A percentile compares a stretch with the other conserved stretches of the same genome.
Evolutionary conservation across 192 early-diverging fungal species (phyloP).

Genomic region (Coemansia sp.): DNA sequence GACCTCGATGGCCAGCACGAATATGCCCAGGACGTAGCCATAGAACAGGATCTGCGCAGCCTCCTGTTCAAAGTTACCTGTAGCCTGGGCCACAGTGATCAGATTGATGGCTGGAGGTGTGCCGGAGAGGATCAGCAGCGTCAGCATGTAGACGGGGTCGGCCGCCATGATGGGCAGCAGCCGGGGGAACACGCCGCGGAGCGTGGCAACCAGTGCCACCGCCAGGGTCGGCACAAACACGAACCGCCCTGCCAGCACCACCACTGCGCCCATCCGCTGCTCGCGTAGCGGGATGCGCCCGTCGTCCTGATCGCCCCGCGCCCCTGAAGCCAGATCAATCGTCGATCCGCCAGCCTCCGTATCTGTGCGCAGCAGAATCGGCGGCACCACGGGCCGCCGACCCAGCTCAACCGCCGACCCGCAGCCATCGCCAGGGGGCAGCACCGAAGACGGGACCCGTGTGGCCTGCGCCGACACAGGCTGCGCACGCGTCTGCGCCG

Average conservation of each 20-base stretch:
- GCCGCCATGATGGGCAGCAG: slow-evolving; percentile 51
- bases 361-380: slow-evolving; percentile 31
- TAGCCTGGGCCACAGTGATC: slow-evolving; percentile 68
- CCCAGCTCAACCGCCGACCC: too few relatives aligned
- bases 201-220: slow-evolving; percentile 33
- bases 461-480: background rate
- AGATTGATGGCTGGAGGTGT: slow-evolving; percentile 73
- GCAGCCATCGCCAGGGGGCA: too few relatives aligned
- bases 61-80: slow-evolving; percentile 68
- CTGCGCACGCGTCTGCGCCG: slow-evolving; percentile 14
- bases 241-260: slow-evolving; percentile 49
- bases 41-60: slow-evolving; percentile 68
- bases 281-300: slow-evolving; percentile 5
- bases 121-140: slow-evolving; percentile 62
- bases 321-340: background rate
- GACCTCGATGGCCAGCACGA: slow-evolving; percentile 45
- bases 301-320: background rate
- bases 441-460: background rate
- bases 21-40: slow-evolving; percentile 60
- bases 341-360: slow-evolving; percentile 20
- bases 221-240: slow-evolving; percentile 52
- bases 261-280: slow-evolving; percentile 28
- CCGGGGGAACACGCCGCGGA: slow-evolving; percentile 41
- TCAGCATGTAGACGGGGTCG: slow-evolving; percentile 67
- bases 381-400: too few relatives aligned